phyloP scores from a whole-genome alignment of 2,329 filamentous ascomycete species.

The Penicillium glabrum region DNA sequence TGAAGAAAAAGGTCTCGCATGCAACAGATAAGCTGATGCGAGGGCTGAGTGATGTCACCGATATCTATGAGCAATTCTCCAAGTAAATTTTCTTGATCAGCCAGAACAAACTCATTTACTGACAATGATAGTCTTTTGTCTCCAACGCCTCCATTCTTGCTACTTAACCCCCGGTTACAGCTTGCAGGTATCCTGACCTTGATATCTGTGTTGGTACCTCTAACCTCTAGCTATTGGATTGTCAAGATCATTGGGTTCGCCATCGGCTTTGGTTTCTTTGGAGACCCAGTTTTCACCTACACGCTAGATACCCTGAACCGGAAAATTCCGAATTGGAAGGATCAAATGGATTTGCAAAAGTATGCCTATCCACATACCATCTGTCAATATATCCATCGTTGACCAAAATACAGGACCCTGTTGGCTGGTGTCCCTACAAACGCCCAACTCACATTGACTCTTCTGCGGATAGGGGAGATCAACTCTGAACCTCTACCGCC shows the following conservation, averaged over 20 bases:
- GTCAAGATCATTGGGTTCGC: conserved; percentile 66
- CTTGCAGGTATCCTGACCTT: conserved; percentile 57
- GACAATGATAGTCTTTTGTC: conserved; percentile 52
- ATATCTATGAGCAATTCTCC: conserved; percentile 64
- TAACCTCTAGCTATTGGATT: conserved; percentile 61
- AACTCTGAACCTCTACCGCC: conserved; percentile 77
- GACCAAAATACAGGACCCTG: conserved; percentile 52
- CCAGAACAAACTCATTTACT: not conserved
- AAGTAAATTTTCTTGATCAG: conserved; percentile 45
- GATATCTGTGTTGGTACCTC: conserved; percentile 52
- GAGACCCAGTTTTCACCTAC: conserved; percentile 68
- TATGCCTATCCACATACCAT: conserved; percentile 6
- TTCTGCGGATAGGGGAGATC: conserved; percentile 77
- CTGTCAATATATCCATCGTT: not conserved
- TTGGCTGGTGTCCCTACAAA: conserved; percentile 83
- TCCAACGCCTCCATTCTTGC: conserved; percentile 63
- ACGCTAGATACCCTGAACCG: conserved; percentile 52
- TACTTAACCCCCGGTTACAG: conserved; percentile 53
- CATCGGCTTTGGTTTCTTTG: conserved; percentile 74
- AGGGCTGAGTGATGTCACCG: conserved; percentile 58
- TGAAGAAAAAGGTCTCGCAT: conserved; percentile 74
- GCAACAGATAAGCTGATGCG: conserved; percentile 76
- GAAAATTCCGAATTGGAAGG: conserved; percentile 69
- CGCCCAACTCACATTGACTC: conserved; percentile 76
- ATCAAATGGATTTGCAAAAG: conserved; percentile 71